Base-by-base conservation (phyloP, 1,284 basidiomycete species). In the Ganoderma lingzhi region DNA sequence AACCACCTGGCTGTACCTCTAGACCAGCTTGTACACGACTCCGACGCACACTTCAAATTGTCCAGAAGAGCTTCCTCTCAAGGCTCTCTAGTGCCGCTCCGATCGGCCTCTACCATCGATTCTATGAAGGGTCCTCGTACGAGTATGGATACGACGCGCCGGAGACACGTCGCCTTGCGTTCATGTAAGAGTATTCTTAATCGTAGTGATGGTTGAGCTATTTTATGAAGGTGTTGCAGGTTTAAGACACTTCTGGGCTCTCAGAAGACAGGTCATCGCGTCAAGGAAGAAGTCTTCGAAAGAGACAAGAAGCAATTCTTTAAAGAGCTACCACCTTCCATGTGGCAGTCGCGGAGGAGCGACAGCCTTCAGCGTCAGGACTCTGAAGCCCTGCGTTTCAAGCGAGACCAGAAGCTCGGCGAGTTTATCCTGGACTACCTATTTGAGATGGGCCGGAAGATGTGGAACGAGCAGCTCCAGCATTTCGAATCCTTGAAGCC, bases 21-120 rank as follows among this genome's bases (percentile, higher is more conserved):
- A 6, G 73, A 70, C 0, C 73, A 78, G 0, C 86, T 91, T 71
- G 55, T 82, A 14, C 42, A 76, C 0, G 23, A 74, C 2, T 72
- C 72, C 5, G 70, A 82, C 0, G 80, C 80, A 0, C 63, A 69
- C 19, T 59, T 67, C 86, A 59, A 66, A 80, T 76, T 0, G 82
- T 93, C 41, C 84, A 88, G 67, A 75, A 80, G 1, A 76, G 84
- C 2, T 78, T 92, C 0, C 78, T 93, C 0, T 77, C 82, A 0
- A 86, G 87, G 23, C 77, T 92, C 1, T 80, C 80, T 17, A 85
- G n/a, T 48, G 9, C 88, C 9, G 80, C 83, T 0, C 82, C 83
- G 48, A 84, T 90, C 10, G 91, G 91, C 0, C 73, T 87, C 0
- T 93, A 93, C 71, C 91, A 89, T 0, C 82, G 74, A 5, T 90